Evolutionary conservation across 306 rosid genomes (phyloP).

Genomic region (Luffa aegyptiaca): DNA sequence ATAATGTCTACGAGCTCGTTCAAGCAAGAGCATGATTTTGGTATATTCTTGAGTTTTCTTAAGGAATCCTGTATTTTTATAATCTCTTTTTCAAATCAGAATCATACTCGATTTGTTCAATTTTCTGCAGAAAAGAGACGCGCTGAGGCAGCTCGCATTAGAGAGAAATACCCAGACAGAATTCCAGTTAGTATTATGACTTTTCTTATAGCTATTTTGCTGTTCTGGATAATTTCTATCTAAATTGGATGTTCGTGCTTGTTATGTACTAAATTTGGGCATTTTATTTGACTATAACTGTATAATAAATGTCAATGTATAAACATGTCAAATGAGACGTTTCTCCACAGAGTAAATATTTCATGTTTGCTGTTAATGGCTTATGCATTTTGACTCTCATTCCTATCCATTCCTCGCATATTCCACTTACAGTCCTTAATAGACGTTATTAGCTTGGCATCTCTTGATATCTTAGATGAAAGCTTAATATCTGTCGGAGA

Average conservation of each 20-base stretch:
- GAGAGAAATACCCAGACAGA: constrained; percentile 33
- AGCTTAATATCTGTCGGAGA: not conserved
- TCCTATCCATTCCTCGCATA: not conserved
- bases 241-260: not conserved
- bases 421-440: not conserved
- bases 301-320: not conserved
- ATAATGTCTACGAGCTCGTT: constrained; percentile 32
- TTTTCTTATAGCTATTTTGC: not conserved
- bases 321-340: not conserved
- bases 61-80: not conserved
- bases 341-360: not conserved
- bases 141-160: constrained; percentile 29
- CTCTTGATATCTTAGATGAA: not conserved
- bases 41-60: not conserved
- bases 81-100: not conserved
- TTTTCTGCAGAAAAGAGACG: constrained; percentile 34
- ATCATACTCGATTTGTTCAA: too few relatives aligned
- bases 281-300: not conserved
- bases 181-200: constrained; percentile 37
- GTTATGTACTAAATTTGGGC: not conserved
- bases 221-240: not conserved
- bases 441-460: not conserved
- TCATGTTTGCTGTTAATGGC: not conserved
- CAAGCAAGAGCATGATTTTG: constrained; percentile 31
- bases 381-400: not conserved